Conservation (phyloP, 2,329 filamentous ascomycete species). For the Cryphonectria parasitica region DNA sequence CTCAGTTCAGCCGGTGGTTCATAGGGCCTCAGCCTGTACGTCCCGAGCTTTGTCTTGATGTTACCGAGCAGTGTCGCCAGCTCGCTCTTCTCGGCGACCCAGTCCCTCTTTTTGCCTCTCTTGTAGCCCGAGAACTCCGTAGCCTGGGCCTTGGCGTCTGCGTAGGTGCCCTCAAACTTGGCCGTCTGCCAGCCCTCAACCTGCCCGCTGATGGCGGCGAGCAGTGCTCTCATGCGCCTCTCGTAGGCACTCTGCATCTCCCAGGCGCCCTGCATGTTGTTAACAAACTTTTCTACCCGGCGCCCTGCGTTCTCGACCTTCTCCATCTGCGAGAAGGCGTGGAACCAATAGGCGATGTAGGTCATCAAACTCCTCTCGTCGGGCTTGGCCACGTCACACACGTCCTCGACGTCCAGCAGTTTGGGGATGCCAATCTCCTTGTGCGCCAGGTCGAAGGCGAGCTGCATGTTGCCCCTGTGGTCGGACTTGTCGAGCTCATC, state of each 20-base stretch:
- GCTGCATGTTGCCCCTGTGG: constrained; percentile 94
- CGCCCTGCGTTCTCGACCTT: constrained; percentile 96
- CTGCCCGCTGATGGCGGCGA: constrained; percentile 75
- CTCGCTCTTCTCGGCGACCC: constrained; percentile 98
- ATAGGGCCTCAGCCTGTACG: constrained; percentile 88
- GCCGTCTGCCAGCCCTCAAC: constrained; percentile 76
- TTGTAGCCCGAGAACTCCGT: constrained; percentile 87
- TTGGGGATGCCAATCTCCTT: constrained; percentile 97
- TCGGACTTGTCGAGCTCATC: constrained; percentile 92
- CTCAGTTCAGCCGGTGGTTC: constrained; percentile 84
- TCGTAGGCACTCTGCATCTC: constrained; percentile 99
- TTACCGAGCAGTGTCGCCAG: constrained; percentile 91
- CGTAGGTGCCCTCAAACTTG: constrained; percentile 87
- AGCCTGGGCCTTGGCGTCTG: constrained; percentile 87
- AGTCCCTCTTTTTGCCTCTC: constrained; percentile 84
- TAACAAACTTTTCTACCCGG: constrained; percentile 96
- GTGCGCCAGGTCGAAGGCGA: constrained; percentile 94
- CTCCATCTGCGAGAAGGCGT: constrained; percentile 98
- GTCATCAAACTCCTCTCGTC: constrained; percentile 98
- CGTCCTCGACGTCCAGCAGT: constrained; percentile 95
- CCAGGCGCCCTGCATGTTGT: constrained; percentile 99
- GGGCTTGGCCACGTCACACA: constrained; percentile 93
- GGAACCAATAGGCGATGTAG: constrained; percentile 99
- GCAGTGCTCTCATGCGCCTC: constrained; percentile 81
- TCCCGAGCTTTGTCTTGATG: constrained; percentile 98